These are phyloP conservation scores for Cladosporium oxysporum DNA, from an alignment of 2,329 filamentous ascomycete species.

Conservation along the genomic window DNA sequence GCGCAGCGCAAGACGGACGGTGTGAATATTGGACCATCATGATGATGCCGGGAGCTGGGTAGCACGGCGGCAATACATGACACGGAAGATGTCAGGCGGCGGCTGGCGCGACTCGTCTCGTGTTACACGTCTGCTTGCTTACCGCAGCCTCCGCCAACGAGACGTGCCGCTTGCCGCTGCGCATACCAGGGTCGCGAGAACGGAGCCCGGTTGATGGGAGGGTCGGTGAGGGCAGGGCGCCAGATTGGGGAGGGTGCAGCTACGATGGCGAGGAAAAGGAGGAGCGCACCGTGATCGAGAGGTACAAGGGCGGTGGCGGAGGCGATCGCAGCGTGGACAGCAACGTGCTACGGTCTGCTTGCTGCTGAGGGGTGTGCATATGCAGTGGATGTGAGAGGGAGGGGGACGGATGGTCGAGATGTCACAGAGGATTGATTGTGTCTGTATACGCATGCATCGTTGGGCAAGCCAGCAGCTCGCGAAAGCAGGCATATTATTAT, in stretches of 20 bases:
- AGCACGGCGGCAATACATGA: constrained; percentile 12
- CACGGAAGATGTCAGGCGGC: constrained; percentile 7
- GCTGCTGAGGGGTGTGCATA: constrained; percentile 15
- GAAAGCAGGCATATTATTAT: not conserved
- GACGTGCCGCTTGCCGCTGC: constrained; percentile 9
- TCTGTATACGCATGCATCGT: not conserved
- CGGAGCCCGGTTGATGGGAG: constrained; percentile 14
- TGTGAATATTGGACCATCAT: not conserved
- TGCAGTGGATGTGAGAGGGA: constrained; percentile 9
- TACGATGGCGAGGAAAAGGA: constrained; percentile 15
- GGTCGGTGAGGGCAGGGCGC: not conserved
- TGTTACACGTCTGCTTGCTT: constrained; percentile 8
- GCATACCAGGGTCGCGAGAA: constrained; percentile 5
- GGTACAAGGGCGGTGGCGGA: constrained; percentile 6
- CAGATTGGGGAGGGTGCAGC: constrained; percentile 10
- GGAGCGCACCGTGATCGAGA: constrained; percentile 2
- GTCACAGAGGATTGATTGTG: not conserved
- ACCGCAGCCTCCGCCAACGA: constrained; percentile 3
- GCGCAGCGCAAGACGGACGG: not conserved
- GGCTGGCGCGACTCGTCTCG: constrained; percentile 13
- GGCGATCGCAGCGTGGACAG: constrained; percentile 12
- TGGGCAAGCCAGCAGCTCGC: constrained; percentile 2
- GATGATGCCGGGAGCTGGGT: not conserved
- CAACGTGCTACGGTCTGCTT: constrained; percentile 7
- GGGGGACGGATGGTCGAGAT: constrained; percentile 3